A percentile compares a stretch with the other conserved stretches of the same genome.
Evolutionary conservation across 345 rosid genomes (phyloP).

Genomic region (Salix viminalis): DNA sequence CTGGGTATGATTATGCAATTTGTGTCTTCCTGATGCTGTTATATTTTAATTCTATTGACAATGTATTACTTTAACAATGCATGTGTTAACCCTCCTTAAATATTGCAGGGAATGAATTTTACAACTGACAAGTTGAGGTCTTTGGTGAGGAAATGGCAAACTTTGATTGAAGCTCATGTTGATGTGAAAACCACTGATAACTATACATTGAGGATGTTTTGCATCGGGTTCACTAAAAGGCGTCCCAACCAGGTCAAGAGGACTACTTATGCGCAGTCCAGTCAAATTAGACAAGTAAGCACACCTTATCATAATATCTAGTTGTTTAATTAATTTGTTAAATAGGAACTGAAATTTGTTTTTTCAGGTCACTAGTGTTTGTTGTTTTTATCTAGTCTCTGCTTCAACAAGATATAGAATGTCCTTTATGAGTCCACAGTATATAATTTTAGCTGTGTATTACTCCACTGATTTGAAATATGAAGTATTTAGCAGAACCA

Average conservation of each 20-base stretch:
- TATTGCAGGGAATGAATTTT: constrained; percentile 83
- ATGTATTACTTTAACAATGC: not conserved
- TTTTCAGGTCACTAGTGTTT: not conserved
- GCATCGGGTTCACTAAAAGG: constrained; percentile 91
- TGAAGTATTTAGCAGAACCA: not conserved
- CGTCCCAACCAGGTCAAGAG: constrained; percentile 90
- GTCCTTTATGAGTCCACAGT: not conserved
- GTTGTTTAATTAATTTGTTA: not conserved
- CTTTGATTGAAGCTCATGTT: constrained; percentile 85
- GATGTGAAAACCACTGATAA: constrained; percentile 94
- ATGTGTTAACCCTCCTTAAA: not conserved
- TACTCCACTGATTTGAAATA: not conserved
- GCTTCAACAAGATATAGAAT: not conserved
- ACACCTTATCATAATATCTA: not conserved
- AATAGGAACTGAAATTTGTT: not conserved
- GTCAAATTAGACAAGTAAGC: constrained; percentile 78
- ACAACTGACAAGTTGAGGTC: constrained; percentile 96
- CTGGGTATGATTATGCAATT: constrained; percentile 57
- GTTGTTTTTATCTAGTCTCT: not conserved
- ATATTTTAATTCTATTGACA: not conserved
- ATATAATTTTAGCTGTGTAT: not conserved
- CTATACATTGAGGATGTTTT: constrained; percentile 82
- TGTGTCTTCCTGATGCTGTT: no score
- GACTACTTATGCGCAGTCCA: constrained; percentile 91
- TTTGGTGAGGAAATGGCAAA: constrained; percentile 91